Percentiles rank a stretch among this genome's conserved stretches.
Conservation (phyloP, 2,329 filamentous ascomycete genomes). For the Penicillium verrucosum region DNA sequence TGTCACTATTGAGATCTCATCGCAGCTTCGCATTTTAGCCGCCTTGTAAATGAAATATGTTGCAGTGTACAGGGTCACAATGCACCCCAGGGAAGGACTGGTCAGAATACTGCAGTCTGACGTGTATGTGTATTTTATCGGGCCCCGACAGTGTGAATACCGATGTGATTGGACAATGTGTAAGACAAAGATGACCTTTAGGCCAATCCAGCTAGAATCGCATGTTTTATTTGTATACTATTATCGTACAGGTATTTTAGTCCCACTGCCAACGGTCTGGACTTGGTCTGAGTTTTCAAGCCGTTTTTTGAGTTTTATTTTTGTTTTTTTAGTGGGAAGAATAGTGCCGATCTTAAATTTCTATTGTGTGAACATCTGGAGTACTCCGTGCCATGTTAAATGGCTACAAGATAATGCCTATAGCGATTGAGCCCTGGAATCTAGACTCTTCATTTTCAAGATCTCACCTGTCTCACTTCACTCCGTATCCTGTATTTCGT, state of each 20-base stretch:
- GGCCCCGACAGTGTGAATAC: neutral
- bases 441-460: neutral
- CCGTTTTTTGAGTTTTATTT: neutral
- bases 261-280: slow-evolving; percentile 3
- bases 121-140: neutral
- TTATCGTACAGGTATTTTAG: neutral
- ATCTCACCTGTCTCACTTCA: neutral
- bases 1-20: neutral
- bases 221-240: neutral
- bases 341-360: slow-evolving; percentile 4
- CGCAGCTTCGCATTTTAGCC: neutral
- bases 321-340: slow-evolving; percentile 4
- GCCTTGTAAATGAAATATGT: slow-evolving; percentile 1
- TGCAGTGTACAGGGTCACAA: neutral
- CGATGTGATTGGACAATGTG: slow-evolving; percentile 1
- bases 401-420: too few relatives aligned
- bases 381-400: neutral
- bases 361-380: neutral
- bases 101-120: slow-evolving; percentile 2
- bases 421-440: neutral
- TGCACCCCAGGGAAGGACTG: neutral
- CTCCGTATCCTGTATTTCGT: neutral
- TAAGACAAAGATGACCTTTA: neutral
- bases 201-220: neutral
- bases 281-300: neutral